phyloP scores from a whole-genome alignment of 345 rosid genomes.

The Eucalyptus rudis region DNA sequence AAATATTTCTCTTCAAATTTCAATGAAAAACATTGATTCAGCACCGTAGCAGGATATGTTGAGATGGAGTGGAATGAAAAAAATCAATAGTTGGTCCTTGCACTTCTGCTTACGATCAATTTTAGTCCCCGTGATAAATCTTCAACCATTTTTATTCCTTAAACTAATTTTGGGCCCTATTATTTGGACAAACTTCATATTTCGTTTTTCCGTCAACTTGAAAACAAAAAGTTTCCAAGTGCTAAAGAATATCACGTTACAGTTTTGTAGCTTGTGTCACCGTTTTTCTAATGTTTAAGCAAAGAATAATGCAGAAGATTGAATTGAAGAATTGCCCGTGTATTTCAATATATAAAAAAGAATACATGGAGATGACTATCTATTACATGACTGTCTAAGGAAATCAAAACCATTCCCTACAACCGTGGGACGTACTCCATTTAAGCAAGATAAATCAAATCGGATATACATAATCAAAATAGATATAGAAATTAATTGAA shows the following conservation, averaged over 20 bases:
- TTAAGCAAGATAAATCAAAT: too few species aligned
- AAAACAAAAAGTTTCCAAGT: not conserved
- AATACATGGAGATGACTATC: too few species aligned
- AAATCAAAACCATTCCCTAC: too few species aligned
- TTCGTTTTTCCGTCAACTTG: not conserved
- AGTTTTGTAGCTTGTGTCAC: fast-evolving
- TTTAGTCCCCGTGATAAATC: not conserved
- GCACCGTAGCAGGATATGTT: not conserved
- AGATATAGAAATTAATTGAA: too few species aligned
- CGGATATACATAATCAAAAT: fast-evolving
- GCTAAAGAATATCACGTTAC: not conserved
- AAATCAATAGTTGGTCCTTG: not conserved
- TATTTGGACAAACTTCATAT: not conserved
- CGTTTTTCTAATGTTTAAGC: not conserved
- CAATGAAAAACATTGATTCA: too few species aligned
- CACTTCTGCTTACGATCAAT: not conserved
- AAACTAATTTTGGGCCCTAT: not conserved
- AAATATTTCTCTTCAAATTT: too few species aligned
- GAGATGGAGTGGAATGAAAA: not conserved
- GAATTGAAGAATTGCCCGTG: too few species aligned
- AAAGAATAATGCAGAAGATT: too few species aligned
- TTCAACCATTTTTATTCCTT: not conserved
- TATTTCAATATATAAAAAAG: too few species aligned
- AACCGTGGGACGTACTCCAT: fast-evolving
- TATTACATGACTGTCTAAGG: too few species aligned